Base-by-base conservation (phyloP, 441 rosid species). In the Dalechampia spathulata region DNA sequence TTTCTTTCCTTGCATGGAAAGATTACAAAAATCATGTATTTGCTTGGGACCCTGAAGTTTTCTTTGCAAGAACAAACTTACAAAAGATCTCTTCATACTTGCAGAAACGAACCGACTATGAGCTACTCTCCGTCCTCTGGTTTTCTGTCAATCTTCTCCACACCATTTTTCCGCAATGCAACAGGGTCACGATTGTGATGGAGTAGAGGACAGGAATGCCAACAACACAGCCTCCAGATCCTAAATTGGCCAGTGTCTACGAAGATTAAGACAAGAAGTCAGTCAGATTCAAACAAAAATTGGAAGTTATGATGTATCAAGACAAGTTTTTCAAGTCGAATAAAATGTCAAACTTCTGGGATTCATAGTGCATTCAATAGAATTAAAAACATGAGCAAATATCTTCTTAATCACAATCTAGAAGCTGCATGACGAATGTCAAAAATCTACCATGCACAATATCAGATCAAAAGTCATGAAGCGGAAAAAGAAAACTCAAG, bases 231-330 rank as follows among this genome's bases (percentile, higher is more conserved):
- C 97, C 99, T 27, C 81, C 99, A 4, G 80, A 59, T 21, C 89
- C 85, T 66, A 87, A 85, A 63, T 93, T 87, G 50, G 79, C 77
- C 83, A 89, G 65, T 45, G 99, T 93, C 99, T 92, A 52, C 14
- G 9, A 57, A 69, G 15, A 47, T 30, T 5, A 40, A 36, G 15
- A 16, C 42, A 49, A 49, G 26, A 28, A 61, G 51, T 65, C 22
- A 59, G 53, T 14, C 34, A 15, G 16, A 67, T 21, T 49, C 17
- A 23, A 42, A 48, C 49, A 16, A 68, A 13, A 34, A 20, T 14
- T 39, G 0, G 7, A 54, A 26, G 44, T 14, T 9, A 30, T 20
- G 17, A n/a, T 41, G 53, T 48, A 25, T 7, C 19, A 25, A 41
- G 36, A 47, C 4, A 16, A 19, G 32, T 20, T 41, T 19, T 48